These are phyloP conservation scores for Chaetomium olivaceum DNA, from an alignment of 2,329 filamentous ascomycete species.

Conservation along the genomic window DNA sequence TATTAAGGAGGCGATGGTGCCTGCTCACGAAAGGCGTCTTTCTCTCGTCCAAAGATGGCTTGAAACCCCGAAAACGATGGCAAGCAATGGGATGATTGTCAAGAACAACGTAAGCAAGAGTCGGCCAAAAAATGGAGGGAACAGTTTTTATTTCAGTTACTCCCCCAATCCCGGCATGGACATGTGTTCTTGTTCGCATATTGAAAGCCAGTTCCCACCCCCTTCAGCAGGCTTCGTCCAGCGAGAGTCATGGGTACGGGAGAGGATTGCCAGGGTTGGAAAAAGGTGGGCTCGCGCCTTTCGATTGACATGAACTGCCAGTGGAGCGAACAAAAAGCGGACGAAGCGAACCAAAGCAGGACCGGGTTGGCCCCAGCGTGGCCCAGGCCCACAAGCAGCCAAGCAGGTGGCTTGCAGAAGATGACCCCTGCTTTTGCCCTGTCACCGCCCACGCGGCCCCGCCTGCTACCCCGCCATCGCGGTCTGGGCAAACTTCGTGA, in stretches of 20 bases:
- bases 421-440: constrained; percentile 9
- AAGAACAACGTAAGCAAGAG: constrained; percentile 18
- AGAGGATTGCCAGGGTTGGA: constrained; percentile 16
- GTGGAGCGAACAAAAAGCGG: neutral
- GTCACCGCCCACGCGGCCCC: constrained; percentile 19
- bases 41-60: neutral
- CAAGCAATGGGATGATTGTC: constrained; percentile 2
- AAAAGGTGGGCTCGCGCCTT: constrained; percentile 34
- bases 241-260: constrained; percentile 25
- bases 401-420: constrained; percentile 2
- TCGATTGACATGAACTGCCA: constrained; percentile 34
- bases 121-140: constrained; percentile 13
- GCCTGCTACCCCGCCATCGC: constrained; percentile 22
- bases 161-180: constrained; percentile 9
- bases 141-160: constrained; percentile 26
- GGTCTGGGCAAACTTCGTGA: constrained; percentile 11
- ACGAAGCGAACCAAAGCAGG: neutral
- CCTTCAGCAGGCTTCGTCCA: constrained; percentile 24
- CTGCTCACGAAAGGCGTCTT: neutral
- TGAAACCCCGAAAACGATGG: neutral
- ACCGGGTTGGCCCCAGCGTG: neutral
- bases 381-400: neutral
- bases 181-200: constrained; percentile 1
- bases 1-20: neutral
- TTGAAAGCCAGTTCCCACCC: constrained; percentile 23